A percentile compares a stretch with the other conserved stretches of the same genome.
Conservation (phyloP, 225 moss, liverwort and hornwort species). For the Neckera pumila region DNA sequence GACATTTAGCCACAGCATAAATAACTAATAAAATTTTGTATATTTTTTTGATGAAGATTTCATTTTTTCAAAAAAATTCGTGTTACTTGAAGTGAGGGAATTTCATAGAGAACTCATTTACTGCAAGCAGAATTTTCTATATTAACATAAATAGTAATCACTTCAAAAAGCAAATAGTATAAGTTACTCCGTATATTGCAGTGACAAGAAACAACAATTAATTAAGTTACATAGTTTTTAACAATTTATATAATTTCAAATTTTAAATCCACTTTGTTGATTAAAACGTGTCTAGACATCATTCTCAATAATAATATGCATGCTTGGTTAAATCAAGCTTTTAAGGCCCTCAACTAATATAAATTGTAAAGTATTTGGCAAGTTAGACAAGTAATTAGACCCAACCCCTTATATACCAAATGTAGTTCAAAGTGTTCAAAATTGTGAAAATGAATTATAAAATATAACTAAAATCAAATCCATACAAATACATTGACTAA, state of each 20-base stretch:
- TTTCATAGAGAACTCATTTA: not conserved
- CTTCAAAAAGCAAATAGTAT: not conserved
- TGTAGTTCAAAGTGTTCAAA: fast-evolving
- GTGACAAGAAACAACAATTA: not conserved
- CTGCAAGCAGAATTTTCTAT: not conserved
- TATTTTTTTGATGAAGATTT: not conserved
- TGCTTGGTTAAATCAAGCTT: not conserved
- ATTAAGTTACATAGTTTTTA: not conserved
- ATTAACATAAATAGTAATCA: not conserved
- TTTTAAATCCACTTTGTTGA: not conserved
- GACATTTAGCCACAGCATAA: not conserved
- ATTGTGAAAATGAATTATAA: not conserved
- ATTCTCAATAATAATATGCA: not conserved
- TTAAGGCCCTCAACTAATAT: not conserved
- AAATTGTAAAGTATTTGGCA: not conserved
- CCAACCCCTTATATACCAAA: not conserved
- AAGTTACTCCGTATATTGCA: not conserved
- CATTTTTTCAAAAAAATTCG: not conserved
- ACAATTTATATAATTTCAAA: not conserved
- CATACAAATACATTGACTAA: not conserved
- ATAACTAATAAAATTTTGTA: not conserved
- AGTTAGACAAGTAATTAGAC: not conserved
- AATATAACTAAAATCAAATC: not conserved
- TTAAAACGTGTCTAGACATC: not conserved
- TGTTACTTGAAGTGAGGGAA: fast-evolving